Percentiles rank a stretch among this genome's conserved stretches.
phyloP scores from a whole-genome alignment of 345 rosid species.

The Moringa oleifera region DNA sequence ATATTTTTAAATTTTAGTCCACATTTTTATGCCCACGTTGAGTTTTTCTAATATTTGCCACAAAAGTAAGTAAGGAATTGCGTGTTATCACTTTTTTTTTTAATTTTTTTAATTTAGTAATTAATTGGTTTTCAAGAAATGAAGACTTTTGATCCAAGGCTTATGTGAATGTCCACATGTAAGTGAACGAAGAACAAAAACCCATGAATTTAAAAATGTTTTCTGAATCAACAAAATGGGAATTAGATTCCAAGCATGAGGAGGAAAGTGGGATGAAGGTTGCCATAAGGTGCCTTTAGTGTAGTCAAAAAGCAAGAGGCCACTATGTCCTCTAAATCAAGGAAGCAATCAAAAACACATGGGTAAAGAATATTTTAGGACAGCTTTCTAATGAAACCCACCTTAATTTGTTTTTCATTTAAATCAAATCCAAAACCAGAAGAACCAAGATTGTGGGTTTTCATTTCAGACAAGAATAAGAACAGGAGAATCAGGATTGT shows the following conservation, averaged over 20 bases:
- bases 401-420: conserved; percentile 6
- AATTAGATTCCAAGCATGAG: conserved; percentile 26
- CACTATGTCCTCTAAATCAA: conserved; percentile 24
- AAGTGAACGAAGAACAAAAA: neutral
- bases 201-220: neutral
- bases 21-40: no score
- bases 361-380: conserved; percentile 33
- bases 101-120: no score
- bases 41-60: no score
- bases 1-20: no score
- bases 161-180: no score
- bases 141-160: no score
- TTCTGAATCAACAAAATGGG: conserved; percentile 8
- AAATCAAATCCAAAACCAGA: conserved; percentile 11
- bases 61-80: no score
- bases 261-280: conserved; percentile 9
- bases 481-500: conserved; percentile 2
- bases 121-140: no score
- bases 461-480: neutral
- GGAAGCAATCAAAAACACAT: conserved; percentile 20
- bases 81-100: no score
- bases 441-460: neutral
- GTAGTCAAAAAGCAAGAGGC: conserved; percentile 43
- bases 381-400: conserved; percentile 11
- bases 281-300: conserved; percentile 6